These are phyloP conservation scores for Paramecium sexaurelia DNA, from an alignment of 73 alveolate genomes.

Conservation along the genomic window DNA sequence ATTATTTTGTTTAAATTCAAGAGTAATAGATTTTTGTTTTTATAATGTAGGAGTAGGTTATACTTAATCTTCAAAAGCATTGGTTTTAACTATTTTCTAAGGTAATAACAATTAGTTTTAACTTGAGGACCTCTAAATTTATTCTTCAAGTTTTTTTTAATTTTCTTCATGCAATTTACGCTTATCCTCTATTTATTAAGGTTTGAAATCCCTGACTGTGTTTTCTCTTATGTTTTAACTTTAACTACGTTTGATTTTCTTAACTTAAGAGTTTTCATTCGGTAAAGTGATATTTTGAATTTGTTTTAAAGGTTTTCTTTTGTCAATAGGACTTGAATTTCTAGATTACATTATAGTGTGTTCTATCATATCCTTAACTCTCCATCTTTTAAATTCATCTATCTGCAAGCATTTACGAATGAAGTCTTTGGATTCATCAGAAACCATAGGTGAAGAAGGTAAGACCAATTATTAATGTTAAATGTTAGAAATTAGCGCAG, in stretches of 20 bases:
- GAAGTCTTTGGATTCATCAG: conserved; percentile 16
- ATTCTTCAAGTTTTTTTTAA: background rate
- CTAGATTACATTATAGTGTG: background rate
- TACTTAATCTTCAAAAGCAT: background rate
- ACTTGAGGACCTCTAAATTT: background rate
- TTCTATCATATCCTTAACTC: conserved; percentile 36
- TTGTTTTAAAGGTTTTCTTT: background rate
- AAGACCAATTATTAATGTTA: background rate
- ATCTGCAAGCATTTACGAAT: background rate
- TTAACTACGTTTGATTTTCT: background rate
- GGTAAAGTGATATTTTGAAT: conserved; percentile 15
- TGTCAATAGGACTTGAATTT: background rate
- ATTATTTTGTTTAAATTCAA: background rate
- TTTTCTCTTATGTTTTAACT: conserved; percentile 8
- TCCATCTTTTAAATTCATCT: conserved; percentile 12
- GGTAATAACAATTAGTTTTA: background rate
- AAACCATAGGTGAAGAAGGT: background rate
- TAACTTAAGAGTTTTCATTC: background rate
- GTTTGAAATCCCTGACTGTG: background rate
- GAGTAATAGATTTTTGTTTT: background rate
- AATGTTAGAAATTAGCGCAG: conserved; percentile 35
- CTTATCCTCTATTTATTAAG: background rate
- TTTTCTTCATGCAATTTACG: background rate
- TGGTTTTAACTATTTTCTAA: background rate
- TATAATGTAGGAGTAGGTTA: background rate